Percentiles rank a stretch among this genome's conserved stretches.
These are phyloP conservation scores for Hortiboletus flavorubellus DNA, from an alignment of 768 basidiomycete species.

Conservation along the genomic window DNA sequence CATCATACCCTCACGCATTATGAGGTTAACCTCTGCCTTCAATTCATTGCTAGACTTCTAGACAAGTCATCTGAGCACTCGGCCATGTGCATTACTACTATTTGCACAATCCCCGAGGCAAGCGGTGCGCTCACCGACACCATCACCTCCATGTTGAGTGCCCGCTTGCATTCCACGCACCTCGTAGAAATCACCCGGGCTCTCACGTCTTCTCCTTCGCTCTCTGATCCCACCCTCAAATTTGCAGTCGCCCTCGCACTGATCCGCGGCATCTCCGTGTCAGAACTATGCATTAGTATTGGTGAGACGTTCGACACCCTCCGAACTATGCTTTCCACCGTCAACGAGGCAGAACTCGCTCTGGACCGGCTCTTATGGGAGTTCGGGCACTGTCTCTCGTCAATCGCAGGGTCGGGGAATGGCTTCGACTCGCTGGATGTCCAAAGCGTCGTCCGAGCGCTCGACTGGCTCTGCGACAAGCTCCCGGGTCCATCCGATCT, in stretches of 20 bases:
- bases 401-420: conserved; percentile 26
- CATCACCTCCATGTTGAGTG: conserved; percentile 46
- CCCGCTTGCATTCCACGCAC: conserved; percentile 42
- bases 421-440: conserved; percentile 30
- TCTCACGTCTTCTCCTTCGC: conserved; percentile 24
- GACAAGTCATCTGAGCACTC: conserved; percentile 37
- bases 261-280: conserved; percentile 29
- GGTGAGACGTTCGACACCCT: conserved; percentile 26
- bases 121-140: conserved; percentile 39
- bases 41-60: conserved; percentile 46
- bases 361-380: conserved; percentile 33
- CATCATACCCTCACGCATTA: conserved; percentile 42
- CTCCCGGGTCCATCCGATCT: conserved; percentile 45
- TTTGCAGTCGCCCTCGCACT: conserved; percentile 34
- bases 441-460: conserved; percentile 41
- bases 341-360: conserved; percentile 22
- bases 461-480: conserved; percentile 56
- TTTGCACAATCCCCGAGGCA: conserved; percentile 44
- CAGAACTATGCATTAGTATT: conserved; percentile 17
- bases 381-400: conserved; percentile 36
- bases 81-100: conserved; percentile 41
- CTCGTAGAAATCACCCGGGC: conserved; percentile 41
- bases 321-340: conserved; percentile 24
- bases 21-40: conserved; percentile 48
- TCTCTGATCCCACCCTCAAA: conserved; percentile 29